Base-by-base conservation (phyloP, 2,329 filamentous ascomycete species). In the Hymenoscyphus occultus region DNA sequence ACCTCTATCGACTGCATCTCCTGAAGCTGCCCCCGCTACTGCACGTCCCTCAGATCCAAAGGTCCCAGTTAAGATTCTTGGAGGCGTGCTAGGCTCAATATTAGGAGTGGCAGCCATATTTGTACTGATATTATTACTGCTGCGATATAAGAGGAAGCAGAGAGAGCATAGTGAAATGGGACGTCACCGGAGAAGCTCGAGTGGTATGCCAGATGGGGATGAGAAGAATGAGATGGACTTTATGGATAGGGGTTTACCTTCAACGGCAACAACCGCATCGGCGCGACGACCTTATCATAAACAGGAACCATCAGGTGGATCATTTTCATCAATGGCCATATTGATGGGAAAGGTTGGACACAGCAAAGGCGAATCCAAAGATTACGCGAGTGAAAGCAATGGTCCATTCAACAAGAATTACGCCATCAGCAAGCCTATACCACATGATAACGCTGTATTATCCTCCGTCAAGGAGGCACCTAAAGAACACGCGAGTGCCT, bases 1-100 rank as follows among this genome's bases (percentile, higher is more conserved):
- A 19, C 59, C 35, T 59, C 66, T 69, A n/a, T 60, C 70, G 10
- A 68, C 74, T 13, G 66, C 75, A 0, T 67, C 73, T 4, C 68
- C 74, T n/a, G 70, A 72, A 14, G 71, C 72, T 12, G 70, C 73
- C 16, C 68, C 72, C 5, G 71, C 75, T 48, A 67, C 74, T n/a
- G 76, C 78, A 48, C 75, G 74, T 35, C 75, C 74, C 51, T 70
- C 71, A 63, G 69, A 74, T 66, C 69, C 72, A 32, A 77, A 82
- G 69, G 64, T 72, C 72, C 74, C 80, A 83, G 64, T 77, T 70
- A 86, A 86, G 7, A 89, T 97, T 35, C 83, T 97, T 1, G 93
- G 91, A 40, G 91, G 91, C 60, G 91, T 91, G 0, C 82, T 98
- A 0, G 93, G 93, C 13, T 87, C 89, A n/a, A 87, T 97, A 28